These are phyloP conservation scores for Orychophragmus violaceus DNA, from an alignment of 345 rosid species.

Conservation along the genomic window DNA sequence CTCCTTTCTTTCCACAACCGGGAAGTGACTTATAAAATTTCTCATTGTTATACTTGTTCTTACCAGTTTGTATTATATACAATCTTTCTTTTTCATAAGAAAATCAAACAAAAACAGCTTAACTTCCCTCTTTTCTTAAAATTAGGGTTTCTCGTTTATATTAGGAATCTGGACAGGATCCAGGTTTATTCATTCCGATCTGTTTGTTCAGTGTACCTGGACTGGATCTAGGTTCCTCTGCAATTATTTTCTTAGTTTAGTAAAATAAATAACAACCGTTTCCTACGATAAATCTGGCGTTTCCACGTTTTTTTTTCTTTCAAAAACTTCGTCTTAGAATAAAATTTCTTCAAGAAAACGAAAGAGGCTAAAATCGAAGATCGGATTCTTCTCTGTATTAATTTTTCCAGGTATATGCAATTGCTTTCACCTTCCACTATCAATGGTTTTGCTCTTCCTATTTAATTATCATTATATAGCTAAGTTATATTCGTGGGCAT, in stretches of 20 bases:
- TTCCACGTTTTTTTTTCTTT: neutral
- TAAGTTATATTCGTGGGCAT: slow-evolving; percentile 3
- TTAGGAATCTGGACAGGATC: no score
- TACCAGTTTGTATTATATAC: neutral
- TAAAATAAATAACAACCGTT: neutral
- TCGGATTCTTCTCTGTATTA: neutral
- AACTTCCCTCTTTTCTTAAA: neutral
- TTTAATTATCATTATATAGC: neutral
- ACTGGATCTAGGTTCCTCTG: neutral
- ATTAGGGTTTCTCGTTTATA: slow-evolving; percentile 7
- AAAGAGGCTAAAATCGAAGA: neutral
- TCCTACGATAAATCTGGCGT: neutral
- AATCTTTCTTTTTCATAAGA: neutral
- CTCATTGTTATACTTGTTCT: neutral
- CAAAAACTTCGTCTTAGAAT: neutral
- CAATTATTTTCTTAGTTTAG: neutral
- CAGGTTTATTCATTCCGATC: no score
- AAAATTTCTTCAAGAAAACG: neutral
- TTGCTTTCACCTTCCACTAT: slow-evolving; percentile 21
- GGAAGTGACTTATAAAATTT: neutral
- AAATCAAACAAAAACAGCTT: neutral
- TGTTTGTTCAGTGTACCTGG: slow-evolving; percentile 12
- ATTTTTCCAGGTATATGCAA: slow-evolving; percentile 11
- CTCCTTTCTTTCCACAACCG: neutral
- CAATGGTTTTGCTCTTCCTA: slow-evolving; percentile 6